Evolutionary conservation across 169 alveolate species (phyloP), one percentile per base, ranked within the genome.

Genomic region (Amoebophrya sp.): DNA sequence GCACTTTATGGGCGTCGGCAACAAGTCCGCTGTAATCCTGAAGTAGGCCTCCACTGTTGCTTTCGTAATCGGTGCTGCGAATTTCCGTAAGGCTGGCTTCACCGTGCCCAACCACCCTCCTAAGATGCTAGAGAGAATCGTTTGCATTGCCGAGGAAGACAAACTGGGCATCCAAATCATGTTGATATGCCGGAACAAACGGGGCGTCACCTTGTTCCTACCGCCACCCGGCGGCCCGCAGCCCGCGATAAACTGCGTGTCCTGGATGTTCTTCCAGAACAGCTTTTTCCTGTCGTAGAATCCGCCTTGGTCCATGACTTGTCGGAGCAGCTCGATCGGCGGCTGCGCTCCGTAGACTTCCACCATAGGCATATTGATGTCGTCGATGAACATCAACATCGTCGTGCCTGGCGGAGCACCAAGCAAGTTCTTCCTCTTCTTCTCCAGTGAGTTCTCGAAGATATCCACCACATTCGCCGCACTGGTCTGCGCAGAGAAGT

Each of bases 191-290:
- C 99, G 95, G 92, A 97, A 95, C 90, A 96, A 95, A 89, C 99
- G 92, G 55, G 98, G 98, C 92, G 97, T 97, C 98, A 97, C 97
- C 41, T 95, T 95, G 90, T 95, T 96, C 65, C 99, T 94, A 39
- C 98, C 98, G 36, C 98, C 98, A 90, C 98, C 97, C 1, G 98
- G 98, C 0, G 98, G 98, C 0, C 98, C 99, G 29, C 97, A 98
- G 92, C 98, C 96, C 29, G 98, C 98, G 6, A 96, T 94, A 90
- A 97, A 95, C 94, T 95, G 96, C 24, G 98, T 96, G 93, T 97
- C 97, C 92, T 95, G 96, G 78, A 98, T 95, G 78, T 95, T 98
- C 95, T 97, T 98, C 95, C 97, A 96, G 78, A 96, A 95, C 95
- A 98, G 95, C 93, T 97, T 97, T 94, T 96, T 95, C 90, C 97